phyloP scores from a whole-genome alignment of 2,329 filamentous ascomycete species.

The Trichoderma breve region DNA sequence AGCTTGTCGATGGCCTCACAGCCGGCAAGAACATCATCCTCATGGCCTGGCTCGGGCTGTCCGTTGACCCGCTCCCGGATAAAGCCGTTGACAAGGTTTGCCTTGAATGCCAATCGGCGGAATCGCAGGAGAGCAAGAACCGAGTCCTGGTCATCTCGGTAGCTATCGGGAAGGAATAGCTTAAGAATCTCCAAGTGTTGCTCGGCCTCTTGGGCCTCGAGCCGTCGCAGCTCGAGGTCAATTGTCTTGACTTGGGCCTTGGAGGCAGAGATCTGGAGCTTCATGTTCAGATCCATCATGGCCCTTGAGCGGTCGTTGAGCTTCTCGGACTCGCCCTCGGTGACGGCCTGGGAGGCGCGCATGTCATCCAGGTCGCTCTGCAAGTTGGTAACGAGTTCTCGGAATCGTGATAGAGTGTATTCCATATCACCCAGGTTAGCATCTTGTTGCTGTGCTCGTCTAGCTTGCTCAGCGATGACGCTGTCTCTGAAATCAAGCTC shows the following conservation, averaged over 20 bases:
- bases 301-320: conserved; percentile 83
- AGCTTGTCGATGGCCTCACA: conserved; percentile 84
- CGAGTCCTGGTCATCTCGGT: conserved; percentile 76
- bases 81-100: conserved; percentile 71
- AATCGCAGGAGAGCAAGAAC: conserved; percentile 87
- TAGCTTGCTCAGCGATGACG: conserved; percentile 77
- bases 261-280: conserved; percentile 82
- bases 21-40: conserved; percentile 76
- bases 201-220: conserved; percentile 84
- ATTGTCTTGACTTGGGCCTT: conserved; percentile 95
- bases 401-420: conserved; percentile 83
- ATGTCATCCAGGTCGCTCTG: conserved; percentile 89
- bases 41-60: conserved; percentile 62
- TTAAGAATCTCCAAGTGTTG: conserved; percentile 88
- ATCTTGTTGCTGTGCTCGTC: conserved; percentile 72
- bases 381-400: conserved; percentile 80
- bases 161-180: conserved; percentile 83
- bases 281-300: conserved; percentile 96
- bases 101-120: conserved; percentile 85
- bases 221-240: conserved; percentile 79
- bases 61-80: conserved; percentile 75
- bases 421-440: conserved; percentile 82
- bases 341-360: conserved; percentile 85
- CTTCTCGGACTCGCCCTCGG: conserved; percentile 88
- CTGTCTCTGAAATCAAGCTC: conserved; percentile 87